phyloP scores from a whole-genome alignment of 208 protist genomes.

The Wallacemonas sp. region DNA sequence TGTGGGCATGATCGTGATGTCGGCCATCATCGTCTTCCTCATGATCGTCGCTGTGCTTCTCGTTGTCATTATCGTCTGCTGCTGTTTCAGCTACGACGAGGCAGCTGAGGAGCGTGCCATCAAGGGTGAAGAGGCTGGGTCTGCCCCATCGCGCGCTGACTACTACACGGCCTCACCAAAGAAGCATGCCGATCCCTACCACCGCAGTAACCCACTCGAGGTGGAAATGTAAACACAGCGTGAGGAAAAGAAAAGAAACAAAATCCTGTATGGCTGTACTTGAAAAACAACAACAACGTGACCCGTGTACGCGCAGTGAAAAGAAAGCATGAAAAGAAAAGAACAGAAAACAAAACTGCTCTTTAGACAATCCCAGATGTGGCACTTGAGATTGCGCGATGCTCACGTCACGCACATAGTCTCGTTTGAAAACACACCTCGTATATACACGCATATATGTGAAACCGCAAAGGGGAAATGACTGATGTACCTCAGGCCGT shows the following conservation, averaged over 20 bases:
- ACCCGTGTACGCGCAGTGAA: too few relatives aligned
- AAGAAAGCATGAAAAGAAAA: too few relatives aligned
- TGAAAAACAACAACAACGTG: too few relatives aligned
- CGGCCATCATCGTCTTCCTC: slow-evolving; percentile 19
- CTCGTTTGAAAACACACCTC: too few relatives aligned
- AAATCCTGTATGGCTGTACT: too few relatives aligned
- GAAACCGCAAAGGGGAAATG: too few relatives aligned
- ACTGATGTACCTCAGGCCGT: too few relatives aligned
- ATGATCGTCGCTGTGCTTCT: slow-evolving; percentile 26
- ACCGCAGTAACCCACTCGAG: background rate
- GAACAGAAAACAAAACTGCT: too few relatives aligned
- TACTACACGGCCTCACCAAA: background rate
- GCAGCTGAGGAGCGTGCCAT: background rate
- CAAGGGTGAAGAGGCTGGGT: background rate
- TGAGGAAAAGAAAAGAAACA: background rate
- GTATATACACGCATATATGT: too few relatives aligned
- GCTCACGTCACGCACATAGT: too few relatives aligned
- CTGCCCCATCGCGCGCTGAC: background rate
- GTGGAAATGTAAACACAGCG: background rate
- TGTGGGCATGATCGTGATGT: slow-evolving; percentile 34
- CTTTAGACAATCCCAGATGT: too few relatives aligned
- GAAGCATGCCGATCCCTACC: background rate
- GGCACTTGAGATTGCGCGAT: too few relatives aligned
- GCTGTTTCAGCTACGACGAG: slow-evolving; percentile 22
- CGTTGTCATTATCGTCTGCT: slow-evolving; percentile 20